Conservation (phyloP, 2,329 filamentous ascomycete species). For the Xylariaceae sp. region DNA sequence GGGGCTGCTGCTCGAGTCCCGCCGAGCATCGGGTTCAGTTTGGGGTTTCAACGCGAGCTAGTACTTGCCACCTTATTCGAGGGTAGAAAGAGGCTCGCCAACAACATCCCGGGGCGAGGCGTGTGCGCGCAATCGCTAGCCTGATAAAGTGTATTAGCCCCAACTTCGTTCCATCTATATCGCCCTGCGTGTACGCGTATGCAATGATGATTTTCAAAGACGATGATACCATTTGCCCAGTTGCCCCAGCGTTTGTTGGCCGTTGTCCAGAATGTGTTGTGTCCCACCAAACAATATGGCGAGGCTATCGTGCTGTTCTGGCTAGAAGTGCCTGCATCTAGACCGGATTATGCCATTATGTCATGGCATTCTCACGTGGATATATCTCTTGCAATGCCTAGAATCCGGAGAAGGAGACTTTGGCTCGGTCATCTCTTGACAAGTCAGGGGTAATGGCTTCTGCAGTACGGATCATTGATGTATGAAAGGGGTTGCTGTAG, state of each 20-base stretch:
- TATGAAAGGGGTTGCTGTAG: no score
- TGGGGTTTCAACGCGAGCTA: slow-evolving; percentile 3
- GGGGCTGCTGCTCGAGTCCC: slow-evolving; percentile 1
- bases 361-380: no score
- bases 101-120: slow-evolving; percentile 7
- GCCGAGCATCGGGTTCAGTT: slow-evolving; percentile 1
- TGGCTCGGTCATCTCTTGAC: no score
- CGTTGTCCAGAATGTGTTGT: background rate
- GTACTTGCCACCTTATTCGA: slow-evolving; percentile 1
- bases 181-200: background rate
- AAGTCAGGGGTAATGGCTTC: no score
- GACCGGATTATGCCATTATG: no score
- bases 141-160: slow-evolving; percentile 9
- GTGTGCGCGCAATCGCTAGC: slow-evolving; percentile 6
- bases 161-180: background rate
- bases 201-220: background rate
- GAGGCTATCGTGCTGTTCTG: no score
- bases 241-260: background rate
- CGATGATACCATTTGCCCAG: no score
- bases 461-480: no score
- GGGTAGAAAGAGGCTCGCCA: slow-evolving; percentile 2
- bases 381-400: no score
- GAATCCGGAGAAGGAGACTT: no score
- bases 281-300: background rate
- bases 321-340: no score